Base-by-base conservation (phyloP, 768 basidiomycete species). In the Tremella fuciformis region DNA sequence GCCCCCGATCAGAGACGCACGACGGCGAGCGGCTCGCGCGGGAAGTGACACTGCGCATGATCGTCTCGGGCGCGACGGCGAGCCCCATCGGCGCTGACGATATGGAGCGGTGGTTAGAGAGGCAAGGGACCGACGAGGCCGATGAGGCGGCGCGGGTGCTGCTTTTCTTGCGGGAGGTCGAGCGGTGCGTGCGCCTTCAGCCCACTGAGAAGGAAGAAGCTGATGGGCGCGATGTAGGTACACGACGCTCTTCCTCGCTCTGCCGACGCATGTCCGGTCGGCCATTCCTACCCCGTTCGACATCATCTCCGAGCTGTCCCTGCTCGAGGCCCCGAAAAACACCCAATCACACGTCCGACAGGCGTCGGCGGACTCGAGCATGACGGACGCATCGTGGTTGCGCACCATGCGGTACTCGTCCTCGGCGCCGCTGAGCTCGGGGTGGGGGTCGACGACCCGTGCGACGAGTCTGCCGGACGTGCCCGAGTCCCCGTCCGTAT, bases 31-130 rank as follows among this genome's bases (percentile, higher is more conserved):
- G 42, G 22, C 22, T 46, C n/a, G 42, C 42, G 42, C 4, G 22
- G 22, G 42, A 46, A 15, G 22, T 46, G n/a, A 46, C 42, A 18
- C 42, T 46, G 42, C 42, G 16, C 8, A 46, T n/a, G n/a, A 46
- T 46, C n/a, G 42, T 46, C 6, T 4, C 42, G 6, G 42, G 42
- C 22, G n/a, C 6, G 42, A 46, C 42, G n/a, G 6, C 4, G 22
- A 18, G n/a, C 16, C 42, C 42, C 16, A 22, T 46, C n/a, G 42
- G 42, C 8, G 4, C 8, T 6, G n/a, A n/a, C 7, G 42, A 46
- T 22, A 18, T 46, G 42, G 22, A 6, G n/a, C 6, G 22, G 22
- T 46, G 42, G 42, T 46, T 46, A 15, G 42, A 46, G 6, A n/a
- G 22, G 8, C 22, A 18, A 46, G 42, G 42, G 42, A 34, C 29